A percentile compares a stretch with the other conserved stretches of the same genome.
Conservation (phyloP, 345 rosid genomes). For the Dipteronia sinensis region DNA sequence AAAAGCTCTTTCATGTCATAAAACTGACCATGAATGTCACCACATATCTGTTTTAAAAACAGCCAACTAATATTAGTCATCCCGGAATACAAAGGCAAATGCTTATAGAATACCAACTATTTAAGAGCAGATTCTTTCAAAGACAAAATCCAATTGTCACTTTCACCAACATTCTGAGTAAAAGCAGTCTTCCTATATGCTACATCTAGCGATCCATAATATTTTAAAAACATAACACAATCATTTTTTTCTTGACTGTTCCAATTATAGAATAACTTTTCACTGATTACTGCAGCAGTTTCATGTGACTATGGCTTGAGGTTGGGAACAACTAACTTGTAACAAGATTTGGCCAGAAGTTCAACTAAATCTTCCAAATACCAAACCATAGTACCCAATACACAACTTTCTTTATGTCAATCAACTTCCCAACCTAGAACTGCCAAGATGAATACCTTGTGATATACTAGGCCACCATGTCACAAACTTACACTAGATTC, state of each 20-base stretch:
- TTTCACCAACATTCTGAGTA: not conserved
- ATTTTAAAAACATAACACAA: not conserved
- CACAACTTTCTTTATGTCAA: not conserved
- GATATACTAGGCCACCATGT: not conserved
- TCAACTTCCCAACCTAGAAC: not conserved
- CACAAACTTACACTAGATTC: not conserved
- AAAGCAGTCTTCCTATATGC: not conserved
- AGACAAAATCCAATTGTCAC: not conserved
- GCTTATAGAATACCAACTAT: not conserved
- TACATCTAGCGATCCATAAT: not conserved
- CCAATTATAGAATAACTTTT: not conserved
- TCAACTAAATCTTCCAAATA: not conserved
- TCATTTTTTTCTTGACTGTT: not conserved
- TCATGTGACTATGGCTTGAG: not conserved
- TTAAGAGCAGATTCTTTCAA: not conserved
- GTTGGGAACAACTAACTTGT: not conserved
- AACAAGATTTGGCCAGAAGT: not conserved
- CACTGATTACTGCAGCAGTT: not conserved
- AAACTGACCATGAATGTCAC: conserved; percentile 98
- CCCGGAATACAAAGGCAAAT: not conserved
- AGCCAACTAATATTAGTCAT: conserved; percentile 11
- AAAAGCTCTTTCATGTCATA: conserved; percentile 99
- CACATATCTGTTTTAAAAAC: conserved; percentile 64
- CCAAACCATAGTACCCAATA: not conserved
- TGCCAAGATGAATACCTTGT: not conserved